Evolutionary conservation across 148 eudicot genomes (phyloP).

Genomic region (Beta vulgaris): DNA sequence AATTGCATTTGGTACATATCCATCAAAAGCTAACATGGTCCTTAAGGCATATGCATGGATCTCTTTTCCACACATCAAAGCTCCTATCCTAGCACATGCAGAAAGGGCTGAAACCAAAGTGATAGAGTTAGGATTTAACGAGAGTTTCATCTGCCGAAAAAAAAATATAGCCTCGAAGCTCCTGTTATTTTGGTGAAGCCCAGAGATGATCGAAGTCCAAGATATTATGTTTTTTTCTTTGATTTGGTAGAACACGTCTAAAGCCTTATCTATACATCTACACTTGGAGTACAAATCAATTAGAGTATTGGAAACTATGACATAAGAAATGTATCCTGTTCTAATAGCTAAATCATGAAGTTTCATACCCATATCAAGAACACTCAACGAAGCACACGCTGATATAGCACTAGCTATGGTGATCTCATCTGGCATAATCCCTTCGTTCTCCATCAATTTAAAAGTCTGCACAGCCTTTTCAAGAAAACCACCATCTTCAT

Average conservation of each 20-base stretch:
- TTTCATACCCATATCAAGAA: slow-evolving; percentile 56
- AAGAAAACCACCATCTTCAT: slow-evolving; percentile 60
- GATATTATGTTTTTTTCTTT: slow-evolving; percentile 68
- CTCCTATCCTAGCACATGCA: slow-evolving; percentile 80
- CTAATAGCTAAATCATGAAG: slow-evolving; percentile 68
- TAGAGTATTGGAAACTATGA: slow-evolving; percentile 65
- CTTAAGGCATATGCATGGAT: slow-evolving; percentile 83
- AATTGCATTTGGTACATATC: slow-evolving; percentile 70
- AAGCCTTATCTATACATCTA: slow-evolving; percentile 61
- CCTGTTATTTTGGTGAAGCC: slow-evolving; percentile 64
- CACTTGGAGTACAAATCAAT: slow-evolving; percentile 83
- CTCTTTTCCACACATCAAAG: slow-evolving; percentile 85
- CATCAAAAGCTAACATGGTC: slow-evolving; percentile 51
- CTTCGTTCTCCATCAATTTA: slow-evolving; percentile 57
- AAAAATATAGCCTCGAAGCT: slow-evolving; percentile 74
- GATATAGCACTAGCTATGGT: slow-evolving; percentile 65
- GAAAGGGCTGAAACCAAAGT: slow-evolving; percentile 74
- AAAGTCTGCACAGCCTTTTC: slow-evolving; percentile 66
- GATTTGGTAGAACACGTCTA: slow-evolving; percentile 69
- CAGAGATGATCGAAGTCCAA: slow-evolving; percentile 83
- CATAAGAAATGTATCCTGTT: slow-evolving; percentile 51
- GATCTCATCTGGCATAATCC: slow-evolving; percentile 64
- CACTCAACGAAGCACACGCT: slow-evolving; percentile 76
- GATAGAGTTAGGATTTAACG: slow-evolving; percentile 59
- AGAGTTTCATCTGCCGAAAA: slow-evolving; percentile 67